phyloP scores from a whole-genome alignment of 768 basidiomycete genomes.

The Megacollybia marginata region DNA sequence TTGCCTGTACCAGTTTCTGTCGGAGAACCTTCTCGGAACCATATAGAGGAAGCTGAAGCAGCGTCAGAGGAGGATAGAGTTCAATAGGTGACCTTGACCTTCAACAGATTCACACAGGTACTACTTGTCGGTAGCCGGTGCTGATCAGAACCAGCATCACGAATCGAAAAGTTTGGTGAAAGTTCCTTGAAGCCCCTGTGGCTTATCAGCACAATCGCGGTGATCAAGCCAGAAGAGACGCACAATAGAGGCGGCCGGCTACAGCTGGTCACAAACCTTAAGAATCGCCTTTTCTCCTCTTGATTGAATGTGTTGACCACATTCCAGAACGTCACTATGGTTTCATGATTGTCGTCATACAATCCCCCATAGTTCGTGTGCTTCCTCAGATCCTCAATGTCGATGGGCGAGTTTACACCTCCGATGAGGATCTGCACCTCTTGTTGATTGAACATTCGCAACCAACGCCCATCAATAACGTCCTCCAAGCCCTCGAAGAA shows the following conservation, averaged over 20 bases:
- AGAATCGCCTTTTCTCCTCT: constrained; percentile 66
- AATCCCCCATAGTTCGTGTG: constrained; percentile 82
- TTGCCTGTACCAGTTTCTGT: constrained; percentile 37
- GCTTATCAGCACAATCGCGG: background rate
- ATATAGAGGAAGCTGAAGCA: constrained; percentile 25
- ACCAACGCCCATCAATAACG: constrained; percentile 88
- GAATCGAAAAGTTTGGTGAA: constrained; percentile 81
- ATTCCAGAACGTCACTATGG: constrained; percentile 80
- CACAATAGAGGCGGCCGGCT: constrained; percentile 83
- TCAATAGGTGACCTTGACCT: constrained; percentile 41
- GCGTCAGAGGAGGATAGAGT: background rate
- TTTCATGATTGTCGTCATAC: constrained; percentile 62
- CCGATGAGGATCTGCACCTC: constrained; percentile 91
- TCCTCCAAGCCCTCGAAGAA: constrained; percentile 92
- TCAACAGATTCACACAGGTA: constrained; percentile 89
- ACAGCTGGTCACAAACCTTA: constrained; percentile 92
- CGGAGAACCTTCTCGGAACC: constrained; percentile 25
- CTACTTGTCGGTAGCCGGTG: constrained; percentile 67
- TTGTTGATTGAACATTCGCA: constrained; percentile 97
- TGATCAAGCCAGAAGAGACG: constrained; percentile 17
- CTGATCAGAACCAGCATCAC: constrained; percentile 71
- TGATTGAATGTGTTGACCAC: constrained; percentile 74
- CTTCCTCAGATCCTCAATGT: constrained; percentile 69
- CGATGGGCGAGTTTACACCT: constrained; percentile 78
- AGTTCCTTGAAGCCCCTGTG: constrained; percentile 79